Conservation (phyloP, 2,329 filamentous ascomycete genomes). For the Apiospora aurea region DNA sequence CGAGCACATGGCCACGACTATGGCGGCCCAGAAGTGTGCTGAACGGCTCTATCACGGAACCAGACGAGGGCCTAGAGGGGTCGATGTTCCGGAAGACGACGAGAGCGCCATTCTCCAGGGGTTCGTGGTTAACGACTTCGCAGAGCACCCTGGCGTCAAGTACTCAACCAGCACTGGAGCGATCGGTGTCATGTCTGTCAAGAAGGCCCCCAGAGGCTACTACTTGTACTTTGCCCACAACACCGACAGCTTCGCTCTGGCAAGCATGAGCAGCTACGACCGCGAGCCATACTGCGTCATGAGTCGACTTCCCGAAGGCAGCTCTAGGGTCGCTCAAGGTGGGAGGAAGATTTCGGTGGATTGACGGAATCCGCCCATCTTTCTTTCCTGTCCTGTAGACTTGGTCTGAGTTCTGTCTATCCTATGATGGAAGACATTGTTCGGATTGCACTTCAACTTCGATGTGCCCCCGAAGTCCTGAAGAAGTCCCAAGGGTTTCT, state of each 20-base stretch:
- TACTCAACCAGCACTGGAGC: constrained; percentile 83
- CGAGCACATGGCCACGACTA: constrained; percentile 96
- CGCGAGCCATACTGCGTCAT: constrained; percentile 81
- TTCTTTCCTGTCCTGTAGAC: too few relatives aligned
- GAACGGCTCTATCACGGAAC: constrained; percentile 80
- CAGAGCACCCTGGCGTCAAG: constrained; percentile 85
- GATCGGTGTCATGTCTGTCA: constrained; percentile 89
- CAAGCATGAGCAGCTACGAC: constrained; percentile 86
- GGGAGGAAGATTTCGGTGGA: constrained; percentile 55
- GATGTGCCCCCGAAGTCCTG: too few relatives aligned
- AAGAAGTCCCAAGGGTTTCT: too few relatives aligned
- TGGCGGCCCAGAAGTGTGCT: constrained; percentile 87
- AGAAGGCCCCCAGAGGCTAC: constrained; percentile 78
- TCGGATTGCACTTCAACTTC: too few relatives aligned
- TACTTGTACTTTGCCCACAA: constrained; percentile 96
- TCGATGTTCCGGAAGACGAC: constrained; percentile 72
- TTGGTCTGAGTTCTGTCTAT: too few relatives aligned
- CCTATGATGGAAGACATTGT: neutral
- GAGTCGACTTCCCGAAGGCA: constrained; percentile 71
- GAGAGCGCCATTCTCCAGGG: constrained; percentile 77
- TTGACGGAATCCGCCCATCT: constrained; percentile 19
- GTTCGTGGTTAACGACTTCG: constrained; percentile 90
- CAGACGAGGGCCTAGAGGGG: constrained; percentile 65
- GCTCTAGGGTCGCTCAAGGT: constrained; percentile 59
- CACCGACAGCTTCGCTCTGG: constrained; percentile 86